Base-by-base conservation (phyloP, 2,329 filamentous ascomycete genomes). In the Raffaelea albimanens region DNA sequence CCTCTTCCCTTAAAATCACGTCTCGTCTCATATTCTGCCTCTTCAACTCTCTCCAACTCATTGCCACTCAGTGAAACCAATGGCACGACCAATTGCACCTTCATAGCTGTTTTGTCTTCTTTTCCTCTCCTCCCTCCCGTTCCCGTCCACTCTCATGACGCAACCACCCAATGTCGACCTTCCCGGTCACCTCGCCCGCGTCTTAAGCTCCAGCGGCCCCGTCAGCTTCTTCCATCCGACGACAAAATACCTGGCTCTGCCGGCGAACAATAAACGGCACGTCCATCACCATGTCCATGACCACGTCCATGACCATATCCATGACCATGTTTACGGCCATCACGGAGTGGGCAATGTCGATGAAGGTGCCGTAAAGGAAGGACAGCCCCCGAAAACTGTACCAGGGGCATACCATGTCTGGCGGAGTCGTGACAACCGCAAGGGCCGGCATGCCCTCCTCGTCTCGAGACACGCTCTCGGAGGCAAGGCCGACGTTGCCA, bases 351-450 rank as follows among this genome's bases (percentile, higher is more conserved):
- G 31, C 29, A 22, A 13, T 18, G 31, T 14, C 4, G 43, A 18
- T 16, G 29, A 5, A 20, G 31, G 18, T 2, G 41, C 13, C 22
- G 41, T 8, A 19, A 19, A 19, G n/a, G 40, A 11, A 39, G 40
- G 20, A 16, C 40, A 44, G 14, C 34, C 20, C 14, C 18, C 31
- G 39, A 34, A 40, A 18, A n/a, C 23, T 13, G 19, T 31, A 7
- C 21, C 34, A 16, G 54, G 41, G 45, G 51, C 57, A 11, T 67
- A 63, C 40, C 61, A 62, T 44, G 51, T 70, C 43, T 70, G 68
- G 67, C 61, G 64, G 18, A 66, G 63, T 39, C 62, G 67, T 11
- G 66, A 70, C 53, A 70, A 69, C 47, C 58, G 67, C 43, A 70
- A 70, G 47, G 67, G 67, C 23, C 59, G 67, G 0, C 67, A 69